These are phyloP conservation scores for Calonectria montana DNA, from an alignment of 2,329 filamentous ascomycete species.

Conservation along the genomic window DNA sequence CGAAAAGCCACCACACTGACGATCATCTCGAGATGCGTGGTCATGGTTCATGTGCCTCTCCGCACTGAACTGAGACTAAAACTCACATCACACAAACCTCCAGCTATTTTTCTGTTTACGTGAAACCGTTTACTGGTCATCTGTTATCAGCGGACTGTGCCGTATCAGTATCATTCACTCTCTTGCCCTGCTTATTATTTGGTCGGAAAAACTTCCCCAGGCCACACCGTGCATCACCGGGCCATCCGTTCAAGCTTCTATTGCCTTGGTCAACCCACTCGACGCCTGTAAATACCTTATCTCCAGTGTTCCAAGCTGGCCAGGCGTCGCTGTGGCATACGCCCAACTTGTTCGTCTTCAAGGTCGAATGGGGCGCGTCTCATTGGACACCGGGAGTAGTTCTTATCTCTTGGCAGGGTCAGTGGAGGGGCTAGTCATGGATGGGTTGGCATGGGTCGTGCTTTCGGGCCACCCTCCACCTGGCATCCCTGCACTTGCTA, in stretches of 20 bases:
- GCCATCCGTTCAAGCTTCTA: conserved; percentile 9
- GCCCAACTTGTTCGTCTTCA: conserved; percentile 12
- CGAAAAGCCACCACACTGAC: not conserved
- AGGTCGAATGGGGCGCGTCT: conserved; percentile 31
- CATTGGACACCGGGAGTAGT: conserved; percentile 36
- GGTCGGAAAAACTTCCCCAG: conserved; percentile 30
- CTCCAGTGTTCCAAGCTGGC: conserved; percentile 21
- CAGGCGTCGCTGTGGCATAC: conserved; percentile 26
- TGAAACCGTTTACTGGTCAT: conserved; percentile 16
- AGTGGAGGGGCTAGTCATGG: conserved; percentile 32
- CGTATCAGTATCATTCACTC: not conserved
- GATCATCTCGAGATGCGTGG: conserved; percentile 11
- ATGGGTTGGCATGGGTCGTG: conserved; percentile 25
- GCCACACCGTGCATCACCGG: conserved; percentile 3
- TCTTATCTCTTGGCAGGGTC: conserved; percentile 46
- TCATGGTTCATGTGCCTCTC: conserved; percentile 6
- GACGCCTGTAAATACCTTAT: conserved; percentile 34
- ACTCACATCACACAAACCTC: conserved; percentile 3
- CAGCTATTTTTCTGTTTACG: conserved; percentile 22
- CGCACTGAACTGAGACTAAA: conserved; percentile 11
- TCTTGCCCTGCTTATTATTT: not conserved
- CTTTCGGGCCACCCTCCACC: conserved; percentile 17
- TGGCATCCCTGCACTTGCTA: conserved; percentile 27
- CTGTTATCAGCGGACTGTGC: conserved; percentile 14
- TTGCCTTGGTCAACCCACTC: conserved; percentile 27